Evolutionary conservation across 2,329 filamentous ascomycete genomes (phyloP), one percentile per base, ranked within the genome.

Genomic region (Pestalotiopsis sp.): DNA sequence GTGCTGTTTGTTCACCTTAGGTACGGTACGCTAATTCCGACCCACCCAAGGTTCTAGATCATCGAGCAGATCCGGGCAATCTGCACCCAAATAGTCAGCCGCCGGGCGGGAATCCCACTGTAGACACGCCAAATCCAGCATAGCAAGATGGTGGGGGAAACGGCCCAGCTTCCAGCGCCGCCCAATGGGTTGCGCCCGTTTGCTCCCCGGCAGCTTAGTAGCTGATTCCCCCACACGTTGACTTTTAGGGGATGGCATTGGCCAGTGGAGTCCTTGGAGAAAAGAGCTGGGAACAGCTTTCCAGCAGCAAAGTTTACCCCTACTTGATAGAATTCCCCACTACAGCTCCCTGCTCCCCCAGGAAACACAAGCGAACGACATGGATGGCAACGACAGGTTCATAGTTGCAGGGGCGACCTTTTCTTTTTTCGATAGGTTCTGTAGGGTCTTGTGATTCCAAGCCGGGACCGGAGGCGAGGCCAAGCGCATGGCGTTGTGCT

Each of bases 91-190:
- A 39, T 27, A 41, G 66, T 57, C 49, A 67, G 57, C 52, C 38
- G 56, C 57, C 12, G 58, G 58, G 20, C 38, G 66, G 57, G 38
- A 20, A 67, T 67, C 66, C 58, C 66, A 63, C 66, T 63, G 59
- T 63, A 52, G 56, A 67, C 13, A n/a, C 45, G 45, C 31, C 25
- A n/a, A 20, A 13, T 27, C 27, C 27, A 27, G 56, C 45, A 52
- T 52, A 52, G 45, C 17, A 45, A 23, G 45, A 52, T 52, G 17
- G 45, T 52, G 45, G 45, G 45, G 45, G 45, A 52, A 52, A 52
- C 41, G 41, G 41, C n/a, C 41, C 14, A 36, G 31, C 41, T n/a
- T 5, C 45, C 45, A 52, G 45, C 45, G 17, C 52, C 41, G 52
- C 17, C 52, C 31, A 17, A 20, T 14, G 25, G 25, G 52, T 62